A percentile compares a stretch with the other conserved stretches of the same genome.
phyloP scores from a whole-genome alignment of 1,284 basidiomycete genomes.

The Rhodotorula glutinis region DNA sequence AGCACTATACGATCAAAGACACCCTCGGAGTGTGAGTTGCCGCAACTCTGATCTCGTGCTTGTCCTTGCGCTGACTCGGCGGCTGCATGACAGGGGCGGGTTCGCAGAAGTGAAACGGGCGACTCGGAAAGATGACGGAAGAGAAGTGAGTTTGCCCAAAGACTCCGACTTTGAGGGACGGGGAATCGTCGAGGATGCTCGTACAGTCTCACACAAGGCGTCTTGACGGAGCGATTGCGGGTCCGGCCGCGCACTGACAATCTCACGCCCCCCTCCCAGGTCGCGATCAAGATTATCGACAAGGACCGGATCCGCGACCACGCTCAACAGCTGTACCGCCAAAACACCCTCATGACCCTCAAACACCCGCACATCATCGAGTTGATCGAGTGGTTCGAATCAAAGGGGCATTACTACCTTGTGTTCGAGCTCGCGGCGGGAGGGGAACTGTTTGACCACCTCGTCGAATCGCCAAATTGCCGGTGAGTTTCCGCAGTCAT shows the following conservation, averaged over 20 bases:
- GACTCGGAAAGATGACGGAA: constrained; percentile 4
- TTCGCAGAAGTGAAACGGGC: constrained; percentile 29
- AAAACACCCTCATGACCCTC: constrained; percentile 28
- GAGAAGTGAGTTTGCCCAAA: constrained; percentile 3
- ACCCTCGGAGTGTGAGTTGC: constrained; percentile 8
- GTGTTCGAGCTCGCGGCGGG: constrained; percentile 50
- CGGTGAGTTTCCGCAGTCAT: constrained; percentile 1
- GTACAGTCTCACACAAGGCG: no score
- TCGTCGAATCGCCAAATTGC: constrained; percentile 39
- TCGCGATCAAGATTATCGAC: constrained; percentile 40
- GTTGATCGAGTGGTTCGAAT: constrained; percentile 47
- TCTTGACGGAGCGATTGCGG: no score
- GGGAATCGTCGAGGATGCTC: no score
- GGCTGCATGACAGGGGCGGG: background rate
- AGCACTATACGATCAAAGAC: constrained; percentile 12
- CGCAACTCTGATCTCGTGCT: background rate
- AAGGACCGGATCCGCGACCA: constrained; percentile 26
- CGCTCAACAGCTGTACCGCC: constrained; percentile 25
- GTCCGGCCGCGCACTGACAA: no score
- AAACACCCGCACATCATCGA: constrained; percentile 30
- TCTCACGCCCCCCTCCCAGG: constrained; percentile 3
- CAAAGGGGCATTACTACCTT: constrained; percentile 45
- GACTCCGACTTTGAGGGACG: background rate
- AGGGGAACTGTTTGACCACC: constrained; percentile 50
- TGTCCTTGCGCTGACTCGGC: background rate